Base-by-base conservation (phyloP, 805 yeast species). In the Wickerhamomyces sydowiorum region DNA sequence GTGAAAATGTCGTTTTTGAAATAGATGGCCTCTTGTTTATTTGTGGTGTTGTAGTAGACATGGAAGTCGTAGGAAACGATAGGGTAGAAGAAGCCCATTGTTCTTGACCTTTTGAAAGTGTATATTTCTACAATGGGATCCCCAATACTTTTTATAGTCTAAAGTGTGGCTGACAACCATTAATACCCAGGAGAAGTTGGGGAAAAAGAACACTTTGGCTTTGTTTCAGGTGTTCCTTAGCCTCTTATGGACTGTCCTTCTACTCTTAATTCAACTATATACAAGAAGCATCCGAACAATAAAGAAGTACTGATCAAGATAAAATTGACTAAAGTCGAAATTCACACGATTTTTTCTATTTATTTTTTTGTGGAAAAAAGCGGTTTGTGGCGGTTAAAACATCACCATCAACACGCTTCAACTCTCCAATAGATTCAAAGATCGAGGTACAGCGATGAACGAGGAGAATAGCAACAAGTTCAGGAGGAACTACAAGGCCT, bases 401-500 rank as follows among this genome's bases (percentile, higher is more conserved):
- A 18, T 30, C 18, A n/a, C 18, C 14, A 4, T 8, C 25, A n/a
- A 12, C n/a, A 12, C 9, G 9, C 6, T 6, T 5, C 13, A 25
- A 5, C 13, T 4, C 9, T 25, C 14, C 14, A 25, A 12, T 9
- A 25, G 13, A 13, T 10, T 25, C 28, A 25, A 12, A 13, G 14
- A n/a, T 18, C 14, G 15, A 9, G 30, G 15, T 18, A 9, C 9
- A 13, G 14, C 4, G 14, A 25, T 28, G 30, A 28, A 14, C 15
- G 32, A 38, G 8, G 20, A 45, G 3, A 50, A 43, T 14, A 52
- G 41, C 7, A 52, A 44, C 37, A 63, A 58, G 43, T 82, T 73
- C 67, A 75, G 68, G 50, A 66, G 96, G 48, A 78, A 80, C 46
- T 90, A 86, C 59, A 73, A 78, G 47, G 97, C 97, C 1, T 90